These are phyloP conservation scores for Hapsidospora chrysogenum DNA, from an alignment of 495 filamentous ascomycete genomes.

Conservation along the genomic window DNA sequence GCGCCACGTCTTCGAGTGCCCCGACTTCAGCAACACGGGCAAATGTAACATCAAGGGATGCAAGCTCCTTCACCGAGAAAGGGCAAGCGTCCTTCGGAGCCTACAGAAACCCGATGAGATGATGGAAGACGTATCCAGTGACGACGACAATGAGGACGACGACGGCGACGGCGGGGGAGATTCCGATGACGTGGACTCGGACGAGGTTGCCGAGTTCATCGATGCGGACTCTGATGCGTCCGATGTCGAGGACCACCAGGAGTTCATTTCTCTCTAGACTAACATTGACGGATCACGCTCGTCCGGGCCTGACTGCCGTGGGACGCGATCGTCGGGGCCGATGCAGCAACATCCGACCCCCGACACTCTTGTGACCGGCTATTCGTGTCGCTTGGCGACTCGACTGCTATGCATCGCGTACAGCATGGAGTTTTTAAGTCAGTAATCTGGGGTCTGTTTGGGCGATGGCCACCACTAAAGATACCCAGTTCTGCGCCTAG, in stretches of 20 bases:
- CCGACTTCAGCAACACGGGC: conserved; percentile 85
- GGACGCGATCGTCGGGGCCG: no score
- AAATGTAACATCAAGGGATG: conserved; percentile 70
- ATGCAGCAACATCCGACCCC: no score
- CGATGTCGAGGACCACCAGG: conserved; percentile 24
- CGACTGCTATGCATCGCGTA: no score
- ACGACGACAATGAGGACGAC: conserved; percentile 69
- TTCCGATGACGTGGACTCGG: conserved; percentile 76
- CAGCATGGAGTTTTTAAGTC: no score
- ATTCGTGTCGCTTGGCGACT: no score
- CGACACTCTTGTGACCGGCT: no score
- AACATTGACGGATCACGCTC: no score
- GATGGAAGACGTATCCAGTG: conserved; percentile 66
- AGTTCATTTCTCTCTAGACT: conserved; percentile 25
- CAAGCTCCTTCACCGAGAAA: conserved; percentile 72
- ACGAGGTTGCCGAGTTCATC: conserved; percentile 61
- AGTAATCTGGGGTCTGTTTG: no score
- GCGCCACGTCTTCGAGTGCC: conserved; percentile 79
- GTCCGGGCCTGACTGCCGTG: no score
- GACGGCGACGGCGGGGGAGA: no score
- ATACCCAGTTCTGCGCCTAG: no score
- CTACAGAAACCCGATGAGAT: conserved; percentile 18
- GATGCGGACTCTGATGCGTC: conserved; percentile 20
- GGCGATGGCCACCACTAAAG: no score
- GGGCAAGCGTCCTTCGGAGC: conserved; percentile 47